A percentile compares a stretch with the other conserved stretches of the same genome.
phyloP scores from a whole-genome alignment of 179 eudicot species.

The Heliamphora ciliata region DNA sequence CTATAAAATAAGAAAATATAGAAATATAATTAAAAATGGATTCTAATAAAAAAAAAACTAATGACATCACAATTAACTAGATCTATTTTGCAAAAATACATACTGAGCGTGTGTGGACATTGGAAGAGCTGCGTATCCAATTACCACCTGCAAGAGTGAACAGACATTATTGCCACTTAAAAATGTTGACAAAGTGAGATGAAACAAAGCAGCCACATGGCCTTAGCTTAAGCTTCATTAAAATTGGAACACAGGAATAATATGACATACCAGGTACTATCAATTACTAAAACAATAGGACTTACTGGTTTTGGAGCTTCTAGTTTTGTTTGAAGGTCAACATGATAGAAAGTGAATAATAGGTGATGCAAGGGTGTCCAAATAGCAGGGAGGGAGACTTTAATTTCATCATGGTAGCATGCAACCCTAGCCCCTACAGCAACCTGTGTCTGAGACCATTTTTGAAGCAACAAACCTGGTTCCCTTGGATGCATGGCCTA shows the following conservation, averaged over 20 bases:
- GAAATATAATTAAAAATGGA: no score
- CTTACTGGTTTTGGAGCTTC: constrained; percentile 97
- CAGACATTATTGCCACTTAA: constrained; percentile 16
- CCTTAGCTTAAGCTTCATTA: not conserved
- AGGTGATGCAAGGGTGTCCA: constrained; percentile 95
- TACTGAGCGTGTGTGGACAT: constrained; percentile 87
- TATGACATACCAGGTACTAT: not conserved
- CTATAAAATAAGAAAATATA: no score
- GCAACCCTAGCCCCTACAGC: constrained; percentile 93
- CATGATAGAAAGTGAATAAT: constrained; percentile 86
- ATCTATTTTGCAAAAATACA: constrained; percentile 25
- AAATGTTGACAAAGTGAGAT: not conserved
- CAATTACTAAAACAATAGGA: constrained; percentile 9
- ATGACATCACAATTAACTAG: no score
- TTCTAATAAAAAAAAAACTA: no score
- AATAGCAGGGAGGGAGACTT: constrained; percentile 85
- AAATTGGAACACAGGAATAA: not conserved
- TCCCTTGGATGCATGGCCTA: constrained; percentile 93
- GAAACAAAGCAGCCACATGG: constrained; percentile 10
- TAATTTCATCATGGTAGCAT: constrained; percentile 91
- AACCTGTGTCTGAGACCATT: constrained; percentile 87
- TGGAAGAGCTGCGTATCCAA: constrained; percentile 89
- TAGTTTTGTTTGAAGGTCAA: constrained; percentile 94
- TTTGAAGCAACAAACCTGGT: constrained; percentile 65
- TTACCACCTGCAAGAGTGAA: constrained; percentile 61